Evolutionary conservation across 768 basidiomycete species (phyloP), one percentile per base, ranked within the genome.

Genomic region (Agrocybe chaxingu): DNA sequence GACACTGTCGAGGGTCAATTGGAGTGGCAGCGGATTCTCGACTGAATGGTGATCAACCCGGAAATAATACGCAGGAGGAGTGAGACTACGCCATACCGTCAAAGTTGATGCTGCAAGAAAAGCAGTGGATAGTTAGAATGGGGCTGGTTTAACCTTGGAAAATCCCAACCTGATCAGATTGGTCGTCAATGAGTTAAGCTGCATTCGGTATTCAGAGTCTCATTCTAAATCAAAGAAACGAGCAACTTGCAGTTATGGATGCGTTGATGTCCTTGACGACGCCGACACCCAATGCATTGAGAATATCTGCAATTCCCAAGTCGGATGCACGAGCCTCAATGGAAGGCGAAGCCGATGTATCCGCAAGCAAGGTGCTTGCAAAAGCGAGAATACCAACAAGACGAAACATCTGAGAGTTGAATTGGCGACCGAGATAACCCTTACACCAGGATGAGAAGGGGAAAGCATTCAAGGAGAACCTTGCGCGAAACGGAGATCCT

Each of bases 1-100:
- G 16, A 78, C 67, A 47, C 64, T 61, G 54, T 76, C 71, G 54
- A 80, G 67, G 29, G 71, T 75, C 39, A 80, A 66, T 44, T 77
- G 76, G 38, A 77, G 59, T 16, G 71, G 62, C 45, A 76, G 71
- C 2, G 74, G 72, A 63, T 76, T 78, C 45, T 69, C 61, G 39
- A 70, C 73, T 75, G 44, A 19, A 16, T 16, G 16, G 19, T 30
- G 46, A 42, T 35, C 2, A 11, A 36, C 38, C 13, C 24, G 19
- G 45, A 16, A 45, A n/a, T 33, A 13, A n/a, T n/a, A n/a, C 33
- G 11, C 1, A 4, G 7, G 16, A 30, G 8, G n/a, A 13, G 13
- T 32, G 6, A 16, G 4, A 19, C 8, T 11, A 47, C 1, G 18
- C 1, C 10, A 45, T 34, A 71, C 71, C 66, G 56, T 69, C 69